Percentiles rank a stretch among this genome's conserved stretches.
These are phyloP conservation scores for Lenzites betulinus DNA, from an alignment of 768 basidiomycete genomes.

Conservation along the genomic window DNA sequence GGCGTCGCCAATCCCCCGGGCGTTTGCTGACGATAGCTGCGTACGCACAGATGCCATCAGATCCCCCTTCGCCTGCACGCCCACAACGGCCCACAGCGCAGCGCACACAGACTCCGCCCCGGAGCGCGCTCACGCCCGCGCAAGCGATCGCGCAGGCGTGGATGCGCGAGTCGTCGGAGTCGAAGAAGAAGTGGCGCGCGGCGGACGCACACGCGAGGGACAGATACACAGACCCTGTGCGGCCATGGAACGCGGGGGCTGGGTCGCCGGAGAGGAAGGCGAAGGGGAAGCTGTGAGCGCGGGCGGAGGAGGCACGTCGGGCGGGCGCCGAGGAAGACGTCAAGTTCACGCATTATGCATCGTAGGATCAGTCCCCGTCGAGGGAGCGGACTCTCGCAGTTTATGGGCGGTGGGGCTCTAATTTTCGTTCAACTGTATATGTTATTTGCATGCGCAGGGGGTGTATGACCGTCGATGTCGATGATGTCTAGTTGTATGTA, in stretches of 20 bases:
- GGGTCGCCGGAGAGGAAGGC: slow-evolving; percentile 28
- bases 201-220: slow-evolving; percentile 50
- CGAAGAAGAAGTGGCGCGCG: slow-evolving; percentile 60
- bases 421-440: slow-evolving; percentile 22
- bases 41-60: slow-evolving; percentile 33
- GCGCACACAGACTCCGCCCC: slow-evolving; percentile 20
- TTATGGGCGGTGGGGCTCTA: slow-evolving; percentile 21
- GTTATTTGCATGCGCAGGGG: slow-evolving; percentile 14
- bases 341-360: slow-evolving; percentile 4
- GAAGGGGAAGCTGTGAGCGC: slow-evolving; percentile 54
- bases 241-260: slow-evolving; percentile 25
- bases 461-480: not conserved
- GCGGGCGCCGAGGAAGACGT: slow-evolving; percentile 15
- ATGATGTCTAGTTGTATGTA: not conserved
- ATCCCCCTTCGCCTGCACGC: slow-evolving; percentile 29
- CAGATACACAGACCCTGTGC: slow-evolving; percentile 45
- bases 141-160: slow-evolving; percentile 71
- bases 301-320: slow-evolving; percentile 6
- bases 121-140: slow-evolving; percentile 45
- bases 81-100: slow-evolving; percentile 23
- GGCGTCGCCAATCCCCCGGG: not conserved
- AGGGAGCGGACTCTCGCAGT: slow-evolving; percentile 19
- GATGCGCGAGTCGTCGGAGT: slow-evolving; percentile 61
- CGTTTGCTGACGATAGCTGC: slow-evolving; percentile 15
- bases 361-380: slow-evolving; percentile 24